Base-by-base conservation (phyloP, 495 filamentous ascomycete genomes). In the Penicillium paxilli region DNA sequence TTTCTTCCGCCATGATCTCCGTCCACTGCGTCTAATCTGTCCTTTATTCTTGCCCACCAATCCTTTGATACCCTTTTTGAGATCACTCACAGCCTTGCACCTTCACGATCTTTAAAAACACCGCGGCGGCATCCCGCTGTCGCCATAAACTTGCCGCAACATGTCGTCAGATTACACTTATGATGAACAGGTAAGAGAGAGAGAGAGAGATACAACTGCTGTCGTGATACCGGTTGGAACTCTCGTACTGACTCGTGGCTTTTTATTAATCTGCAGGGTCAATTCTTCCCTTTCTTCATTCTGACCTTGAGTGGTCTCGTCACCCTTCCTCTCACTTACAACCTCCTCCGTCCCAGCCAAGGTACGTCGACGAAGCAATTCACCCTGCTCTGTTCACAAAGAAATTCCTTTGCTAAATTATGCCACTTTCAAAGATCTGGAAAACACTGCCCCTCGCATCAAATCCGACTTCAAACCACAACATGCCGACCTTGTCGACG, bases 241-340 rank as follows among this genome's bases (percentile, higher is more conserved):
- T 32, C 8, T 28, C 26, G 5, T 22, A 23, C 44, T 70, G 19
- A 65, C 47, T 19, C 26, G 28, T 25, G 8, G 20, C 17, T 12
- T 17, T 48, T 35, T 2, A 26, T 2, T 35, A 23, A 25, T 23
- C 24, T 47, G 50, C 58, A 97, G 86, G 93, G 92, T 40, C 88
- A 96, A 85, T 96, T 96, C 80, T 98, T 96, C 81, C 94, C 94
- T 62, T 97, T 92, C 81, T 98, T 98, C 80, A 84, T 98, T 73
- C 83, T 97, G 65, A 96, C 91, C 44, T 83, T 98, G 58, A 83
- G 87, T 50, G 84, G 85, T 66, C 85, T 98, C 51, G 80, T 98
- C 75, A 96, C 92, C 16, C 73, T 97, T 44, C 95, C 94, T 54
- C 80, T 96, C 65, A 96, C 94, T 58, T 96, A 92, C 70, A 88